phyloP scores from a whole-genome alignment of 352 stramenopile species.

The Halophytophthora polymorphica region DNA sequence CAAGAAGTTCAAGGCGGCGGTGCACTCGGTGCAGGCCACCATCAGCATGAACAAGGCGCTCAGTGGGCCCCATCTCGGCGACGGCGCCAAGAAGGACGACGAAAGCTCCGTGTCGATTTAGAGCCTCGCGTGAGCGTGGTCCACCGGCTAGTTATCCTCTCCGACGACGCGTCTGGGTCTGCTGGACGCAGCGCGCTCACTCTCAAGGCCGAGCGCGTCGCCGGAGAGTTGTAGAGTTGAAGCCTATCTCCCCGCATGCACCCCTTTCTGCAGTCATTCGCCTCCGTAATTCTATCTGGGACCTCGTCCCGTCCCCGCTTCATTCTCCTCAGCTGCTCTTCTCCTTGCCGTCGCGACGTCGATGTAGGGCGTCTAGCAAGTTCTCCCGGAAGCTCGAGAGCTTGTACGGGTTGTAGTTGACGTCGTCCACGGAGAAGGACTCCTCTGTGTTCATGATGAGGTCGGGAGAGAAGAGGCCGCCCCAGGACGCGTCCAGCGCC shows the following conservation, averaged over 20 bases:
- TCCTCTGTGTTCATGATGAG: slow-evolving; percentile 74
- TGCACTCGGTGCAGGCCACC: slow-evolving; percentile 76
- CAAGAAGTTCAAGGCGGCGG: slow-evolving; percentile 82
- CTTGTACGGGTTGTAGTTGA: slow-evolving; percentile 81
- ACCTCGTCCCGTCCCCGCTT: slow-evolving; percentile 4
- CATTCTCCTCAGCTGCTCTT: slow-evolving; percentile 23
- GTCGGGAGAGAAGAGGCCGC: slow-evolving; percentile 66
- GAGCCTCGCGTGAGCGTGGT: slow-evolving; percentile 15
- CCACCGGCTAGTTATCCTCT: slow-evolving; percentile 8
- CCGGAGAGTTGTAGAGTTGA: background rate
- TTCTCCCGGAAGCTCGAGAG: slow-evolving; percentile 53
- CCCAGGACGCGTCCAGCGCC: slow-evolving; percentile 67
- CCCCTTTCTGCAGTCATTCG: slow-evolving; percentile 24
- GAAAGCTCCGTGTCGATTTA: slow-evolving; percentile 48
- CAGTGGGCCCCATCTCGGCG: slow-evolving; percentile 17
- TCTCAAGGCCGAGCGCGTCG: background rate
- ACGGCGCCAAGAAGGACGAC: slow-evolving; percentile 18
- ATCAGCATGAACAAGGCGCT: slow-evolving; percentile 82
- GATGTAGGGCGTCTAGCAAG: slow-evolving; percentile 52
- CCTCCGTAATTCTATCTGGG: slow-evolving; percentile 14
- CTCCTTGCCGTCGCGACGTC: slow-evolving; percentile 19
- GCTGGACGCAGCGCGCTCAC: too few species aligned
- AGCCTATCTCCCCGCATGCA: background rate
- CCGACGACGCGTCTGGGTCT: too few species aligned
- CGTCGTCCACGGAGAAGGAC: slow-evolving; percentile 62